Conservation (phyloP, 1,139 yeast genomes). For the Yamadazyma epiphylla region DNA sequence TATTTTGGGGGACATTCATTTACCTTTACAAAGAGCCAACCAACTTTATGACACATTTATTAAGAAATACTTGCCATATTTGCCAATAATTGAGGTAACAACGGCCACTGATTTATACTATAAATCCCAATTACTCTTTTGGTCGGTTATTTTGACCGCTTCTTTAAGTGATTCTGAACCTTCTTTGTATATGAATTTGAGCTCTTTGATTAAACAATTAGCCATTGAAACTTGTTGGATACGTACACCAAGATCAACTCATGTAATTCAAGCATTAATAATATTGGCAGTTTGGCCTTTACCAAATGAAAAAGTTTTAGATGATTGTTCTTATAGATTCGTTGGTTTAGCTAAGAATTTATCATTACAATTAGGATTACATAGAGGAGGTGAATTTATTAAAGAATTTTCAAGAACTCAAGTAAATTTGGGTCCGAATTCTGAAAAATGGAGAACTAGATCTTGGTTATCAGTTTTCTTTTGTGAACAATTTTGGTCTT, state of each 20-base stretch:
- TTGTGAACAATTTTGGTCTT: constrained; percentile 88
- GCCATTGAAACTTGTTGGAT: constrained; percentile 95
- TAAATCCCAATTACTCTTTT: constrained; percentile 79
- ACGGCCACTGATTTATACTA: constrained; percentile 76
- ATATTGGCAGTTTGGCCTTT: constrained; percentile 88
- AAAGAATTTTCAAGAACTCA: constrained; percentile 90
- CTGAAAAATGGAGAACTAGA: constrained; percentile 92
- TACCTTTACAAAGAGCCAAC: constrained; percentile 64
- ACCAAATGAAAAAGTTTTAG: constrained; percentile 89
- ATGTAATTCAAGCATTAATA: constrained; percentile 83
- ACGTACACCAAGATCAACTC: constrained; percentile 89
- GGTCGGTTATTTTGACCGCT: constrained; percentile 89
- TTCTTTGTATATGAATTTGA: constrained; percentile 67
- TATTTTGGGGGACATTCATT: constrained; percentile 67
- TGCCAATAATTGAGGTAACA: constrained; percentile 73
- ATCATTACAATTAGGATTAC: constrained; percentile 87
- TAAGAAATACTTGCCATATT: constrained; percentile 63
- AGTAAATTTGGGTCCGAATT: constrained; percentile 77
- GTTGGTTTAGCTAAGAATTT: constrained; percentile 82
- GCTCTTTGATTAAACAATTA: constrained; percentile 76
- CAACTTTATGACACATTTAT: constrained; percentile 70
- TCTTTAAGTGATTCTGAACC: constrained; percentile 87
- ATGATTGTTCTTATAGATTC: constrained; percentile 87
- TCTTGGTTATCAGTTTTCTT: constrained; percentile 89
- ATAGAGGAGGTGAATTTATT: constrained; percentile 82